Evolutionary conservation across 768 basidiomycete genomes (phyloP).

Genomic region (Daedaleopsis sinensis): DNA sequence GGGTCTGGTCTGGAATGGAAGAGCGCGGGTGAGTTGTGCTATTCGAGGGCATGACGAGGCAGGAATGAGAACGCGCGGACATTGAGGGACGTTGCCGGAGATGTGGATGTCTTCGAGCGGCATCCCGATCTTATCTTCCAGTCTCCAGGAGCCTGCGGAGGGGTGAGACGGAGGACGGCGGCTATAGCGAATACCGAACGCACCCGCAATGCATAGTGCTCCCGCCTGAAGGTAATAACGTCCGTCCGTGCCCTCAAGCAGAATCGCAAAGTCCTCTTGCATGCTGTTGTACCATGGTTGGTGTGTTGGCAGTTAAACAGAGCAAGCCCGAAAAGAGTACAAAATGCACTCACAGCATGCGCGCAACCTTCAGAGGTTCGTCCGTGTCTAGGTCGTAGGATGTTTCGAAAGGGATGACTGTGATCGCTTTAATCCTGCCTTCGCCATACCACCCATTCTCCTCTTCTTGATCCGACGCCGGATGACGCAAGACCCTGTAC

Average conservation of each 20-base stretch:
- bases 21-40: not conserved
- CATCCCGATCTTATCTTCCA: constrained; percentile 76
- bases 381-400: constrained; percentile 56
- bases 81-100: constrained; percentile 72
- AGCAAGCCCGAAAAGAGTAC: not conserved
- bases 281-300: constrained; percentile 8
- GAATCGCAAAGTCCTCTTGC: constrained; percentile 26
- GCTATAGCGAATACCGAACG: constrained; percentile 20
- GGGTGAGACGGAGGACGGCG: not conserved
- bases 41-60: not conserved
- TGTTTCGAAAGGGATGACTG: constrained; percentile 49
- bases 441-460: constrained; percentile 43
- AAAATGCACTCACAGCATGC: constrained; percentile 55
- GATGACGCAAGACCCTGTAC: constrained; percentile 51
- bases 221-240: constrained; percentile 78
- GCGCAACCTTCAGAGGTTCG: constrained; percentile 62
- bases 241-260: constrained; percentile 52
- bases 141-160: constrained; percentile 69
- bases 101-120: constrained; percentile 73
- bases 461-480: constrained; percentile 15
- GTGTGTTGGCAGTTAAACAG: not conserved
- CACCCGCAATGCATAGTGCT: constrained; percentile 65
- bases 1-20: constrained; percentile 43
- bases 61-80: constrained; percentile 41
- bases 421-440: constrained; percentile 53